Evolutionary conservation across 1,284 basidiomycete genomes (phyloP), one percentile per base, ranked within the genome.

Genomic region (Fomitiporia mediterranea): DNA sequence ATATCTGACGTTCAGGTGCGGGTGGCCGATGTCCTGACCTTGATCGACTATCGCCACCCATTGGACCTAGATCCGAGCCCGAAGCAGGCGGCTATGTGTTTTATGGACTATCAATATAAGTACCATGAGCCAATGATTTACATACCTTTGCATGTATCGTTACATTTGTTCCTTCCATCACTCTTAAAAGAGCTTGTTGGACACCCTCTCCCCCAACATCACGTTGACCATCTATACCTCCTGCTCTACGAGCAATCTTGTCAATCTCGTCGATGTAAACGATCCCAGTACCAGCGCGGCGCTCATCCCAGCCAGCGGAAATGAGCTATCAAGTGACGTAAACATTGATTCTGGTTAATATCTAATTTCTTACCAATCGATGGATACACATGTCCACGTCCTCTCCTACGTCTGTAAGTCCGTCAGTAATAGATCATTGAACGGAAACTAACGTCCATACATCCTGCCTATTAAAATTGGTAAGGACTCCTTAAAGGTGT

Each of bases 141-240:
- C 11, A 4, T 30, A 53, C 81, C 40, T 71, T 94, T 94, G 3
- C 83, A 61, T 85, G 91, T 59, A 98, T 79, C 8, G 85, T 87
- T 23, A 98, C 79, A 3, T 85, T 75, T 0, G 91, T 87, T 1
- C 95, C 95, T 74, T 98, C 95, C 77, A 98, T 86, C 81, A 98
- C 89, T 47, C 94, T 81, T 1, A 98, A 75, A 21, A 98, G 76
- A 8, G 92, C 83, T 70, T 98, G 95, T 66, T 98, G 95, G 2
- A 98, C 95, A 34, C 95, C 95, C 75, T 97, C 94, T 3, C 95
- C 95, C 19, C 92, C 89, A 0, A 98, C 94, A 67, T 98, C 96
- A 50, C 93, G 84, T 1, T 89, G 86, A 3, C 86, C 80, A 64
- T 91, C 88, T 21, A 74, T 72, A 11, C 88, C 85, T 9, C 70